These are phyloP conservation scores for Arabidopsis lyrata DNA, from an alignment of 441 rosid genomes.

Conservation along the genomic window DNA sequence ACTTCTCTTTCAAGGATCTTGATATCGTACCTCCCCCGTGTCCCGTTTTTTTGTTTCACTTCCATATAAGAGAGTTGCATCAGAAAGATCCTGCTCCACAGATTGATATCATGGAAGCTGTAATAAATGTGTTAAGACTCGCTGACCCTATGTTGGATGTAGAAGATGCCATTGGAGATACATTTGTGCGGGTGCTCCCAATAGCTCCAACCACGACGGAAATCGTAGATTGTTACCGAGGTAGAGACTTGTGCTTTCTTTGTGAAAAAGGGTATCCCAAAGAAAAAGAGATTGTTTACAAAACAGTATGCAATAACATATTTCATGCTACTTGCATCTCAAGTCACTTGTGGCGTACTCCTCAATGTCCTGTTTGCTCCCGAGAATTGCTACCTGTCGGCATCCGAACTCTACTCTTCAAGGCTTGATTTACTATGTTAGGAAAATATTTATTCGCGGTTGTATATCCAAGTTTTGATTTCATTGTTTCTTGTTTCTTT, in stretches of 20 bases:
- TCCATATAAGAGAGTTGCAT: constrained; percentile 3
- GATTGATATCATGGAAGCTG: neutral
- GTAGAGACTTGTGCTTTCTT: neutral
- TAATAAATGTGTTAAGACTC: neutral
- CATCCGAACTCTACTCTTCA: constrained; percentile 7
- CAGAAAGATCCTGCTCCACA: neutral
- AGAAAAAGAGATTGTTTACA: constrained; percentile 5
- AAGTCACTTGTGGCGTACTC: constrained; percentile 16
- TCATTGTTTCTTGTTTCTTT: neutral
- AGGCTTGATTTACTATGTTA: neutral
- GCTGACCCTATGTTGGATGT: neutral
- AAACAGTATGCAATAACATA: constrained; percentile 15
- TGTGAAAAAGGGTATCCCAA: constrained; percentile 14
- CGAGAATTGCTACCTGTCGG: neutral
- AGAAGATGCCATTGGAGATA: neutral
- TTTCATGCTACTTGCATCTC: constrained; percentile 20
- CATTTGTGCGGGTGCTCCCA: neutral
- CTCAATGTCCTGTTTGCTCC: constrained; percentile 11
- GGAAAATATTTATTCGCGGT: neutral
- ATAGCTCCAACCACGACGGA: constrained; percentile 9
- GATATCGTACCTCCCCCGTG: constrained; percentile 16
- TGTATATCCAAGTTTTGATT: constrained; percentile 4
- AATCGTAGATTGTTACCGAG: constrained; percentile 20
- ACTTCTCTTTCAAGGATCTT: constrained; percentile 12
- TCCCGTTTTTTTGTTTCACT: constrained; percentile 13